Conservation (phyloP, 2,329 filamentous ascomycete species). For the Fusarium xyrophilum region DNA sequence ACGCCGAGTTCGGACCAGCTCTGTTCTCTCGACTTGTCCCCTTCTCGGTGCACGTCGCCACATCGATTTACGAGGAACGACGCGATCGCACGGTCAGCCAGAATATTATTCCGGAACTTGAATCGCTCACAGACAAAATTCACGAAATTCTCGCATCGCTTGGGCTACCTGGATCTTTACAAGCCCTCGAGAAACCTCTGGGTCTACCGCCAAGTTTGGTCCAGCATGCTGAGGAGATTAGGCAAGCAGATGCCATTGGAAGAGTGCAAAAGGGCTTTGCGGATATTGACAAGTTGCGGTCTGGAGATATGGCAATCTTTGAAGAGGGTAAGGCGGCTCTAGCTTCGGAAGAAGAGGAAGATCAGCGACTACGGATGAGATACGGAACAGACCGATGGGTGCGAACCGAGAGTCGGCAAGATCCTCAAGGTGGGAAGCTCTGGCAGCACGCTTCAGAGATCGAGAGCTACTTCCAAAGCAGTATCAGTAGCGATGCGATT, state of each 20-base stretch:
- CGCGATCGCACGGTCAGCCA: conserved; percentile 90
- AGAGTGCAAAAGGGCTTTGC: conserved; percentile 80
- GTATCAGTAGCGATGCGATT: conserved; percentile 61
- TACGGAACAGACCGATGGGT: conserved; percentile 89
- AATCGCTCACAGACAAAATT: conserved; percentile 78
- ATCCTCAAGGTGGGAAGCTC: conserved; percentile 71
- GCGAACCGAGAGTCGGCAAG: conserved; percentile 71
- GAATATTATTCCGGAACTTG: conserved; percentile 83
- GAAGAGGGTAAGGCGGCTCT: conserved; percentile 83
- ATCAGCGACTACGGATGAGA: conserved; percentile 74
- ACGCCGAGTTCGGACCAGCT: conserved; percentile 80
- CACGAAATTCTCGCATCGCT: conserved; percentile 81
- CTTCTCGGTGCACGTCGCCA: conserved; percentile 92
- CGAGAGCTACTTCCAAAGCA: conserved; percentile 80
- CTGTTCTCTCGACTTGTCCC: conserved; percentile 92
- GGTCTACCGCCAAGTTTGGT: conserved; percentile 84
- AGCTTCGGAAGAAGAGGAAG: conserved; percentile 81
- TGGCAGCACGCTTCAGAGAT: conserved; percentile 80
- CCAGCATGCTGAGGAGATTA: conserved; percentile 91
- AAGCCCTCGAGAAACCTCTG: conserved; percentile 92
- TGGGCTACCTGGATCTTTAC: conserved; percentile 88
- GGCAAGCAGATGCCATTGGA: conserved; percentile 85
- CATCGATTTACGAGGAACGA: conserved; percentile 92
- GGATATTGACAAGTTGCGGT: conserved; percentile 89
- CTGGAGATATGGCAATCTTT: conserved; percentile 78